phyloP scores from a whole-genome alignment of 2,329 filamentous ascomycete species.

The Talaromyces sp. region DNA sequence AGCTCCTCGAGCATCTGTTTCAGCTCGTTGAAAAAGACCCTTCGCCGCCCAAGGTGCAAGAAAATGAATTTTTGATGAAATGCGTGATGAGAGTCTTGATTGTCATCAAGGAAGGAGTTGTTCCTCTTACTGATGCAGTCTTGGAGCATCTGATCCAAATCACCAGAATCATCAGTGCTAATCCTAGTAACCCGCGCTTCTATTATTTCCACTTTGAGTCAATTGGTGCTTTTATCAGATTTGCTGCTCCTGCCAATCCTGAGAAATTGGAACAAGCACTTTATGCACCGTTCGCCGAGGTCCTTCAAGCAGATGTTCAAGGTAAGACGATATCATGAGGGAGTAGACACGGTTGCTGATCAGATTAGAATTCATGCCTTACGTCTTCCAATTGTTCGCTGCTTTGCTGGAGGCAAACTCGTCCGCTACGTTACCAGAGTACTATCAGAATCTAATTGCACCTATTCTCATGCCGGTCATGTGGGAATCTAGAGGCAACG shows the following conservation, averaged over 20 bases:
- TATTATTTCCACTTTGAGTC: constrained; percentile 99
- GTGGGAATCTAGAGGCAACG: constrained; percentile 91
- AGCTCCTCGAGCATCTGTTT: constrained; percentile 86
- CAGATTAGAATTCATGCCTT: constrained; percentile 78
- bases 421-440: constrained; percentile 69
- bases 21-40: constrained; percentile 80
- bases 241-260: constrained; percentile 64
- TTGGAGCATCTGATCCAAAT: constrained; percentile 81
- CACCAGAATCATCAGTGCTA: constrained; percentile 85
- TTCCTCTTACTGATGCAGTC: constrained; percentile 71
- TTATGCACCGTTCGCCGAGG: constrained; percentile 75
- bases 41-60: constrained; percentile 87
- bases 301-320: constrained; percentile 77
- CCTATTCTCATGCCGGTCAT: constrained; percentile 75
- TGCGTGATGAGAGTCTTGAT: constrained; percentile 97
- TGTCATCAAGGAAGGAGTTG: constrained; percentile 79
- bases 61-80: constrained; percentile 98
- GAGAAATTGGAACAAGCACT: constrained; percentile 73
- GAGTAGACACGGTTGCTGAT: constrained; percentile 30
- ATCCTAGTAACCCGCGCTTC: constrained; percentile 95
- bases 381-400: constrained; percentile 92
- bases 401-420: constrained; percentile 85
- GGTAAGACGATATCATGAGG: constrained; percentile 48
- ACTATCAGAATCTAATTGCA: constrained; percentile 73
- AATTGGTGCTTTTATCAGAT: constrained; percentile 78